Evolutionary conservation across 805 yeast genomes (phyloP), one percentile per base, ranked within the genome.

Genomic region (Kuraishia cidri): DNA sequence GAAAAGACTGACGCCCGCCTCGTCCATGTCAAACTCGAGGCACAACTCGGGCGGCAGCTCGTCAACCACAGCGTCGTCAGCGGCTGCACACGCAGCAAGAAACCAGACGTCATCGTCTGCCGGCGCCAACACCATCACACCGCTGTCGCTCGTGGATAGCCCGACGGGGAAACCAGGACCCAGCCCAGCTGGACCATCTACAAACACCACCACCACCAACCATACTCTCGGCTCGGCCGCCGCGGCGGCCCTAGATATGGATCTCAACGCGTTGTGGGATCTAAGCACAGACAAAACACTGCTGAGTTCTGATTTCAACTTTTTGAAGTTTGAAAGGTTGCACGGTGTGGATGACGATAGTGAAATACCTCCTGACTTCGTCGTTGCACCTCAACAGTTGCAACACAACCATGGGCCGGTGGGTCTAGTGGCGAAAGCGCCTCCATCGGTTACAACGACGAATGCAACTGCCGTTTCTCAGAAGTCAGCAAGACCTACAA

Each of bases 251-350:
- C 22, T 27, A 1, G 31, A 28, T 12, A 42, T 37, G 10, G 43
- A 46, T 24, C 39, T 52, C 23, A 42, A 50, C 10, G 52, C 52
- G 28, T 32, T 53, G 14, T 22, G 48, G 29, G 46, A 48, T 30
- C 33, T 50, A 16, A 47, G 42, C 17, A 44, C 45, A 27, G 57
- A 52, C 30, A 44, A 41, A 15, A 24, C 40, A 7, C 33, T 48
- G 10, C 32, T 46, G 0, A 33, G 36, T 15, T 51, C 37, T 21
- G 54, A 50, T 24, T 40, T 39, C 17, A 49, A 44, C 23, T 37
- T 45, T 17, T 33, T 51, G 8, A 42, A 43, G 28, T 17, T 25
- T n/a, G 23, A 20, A 10, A 7, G 10, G 7, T 7, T 7, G 10
- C 9, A 7, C 23, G 23, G 23, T 20, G 23, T 20, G 23, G 9